Evolutionary conservation across 139 green algal species (phyloP), one percentile per base, ranked within the genome.

Genomic region (Coccomyxa sp.): DNA sequence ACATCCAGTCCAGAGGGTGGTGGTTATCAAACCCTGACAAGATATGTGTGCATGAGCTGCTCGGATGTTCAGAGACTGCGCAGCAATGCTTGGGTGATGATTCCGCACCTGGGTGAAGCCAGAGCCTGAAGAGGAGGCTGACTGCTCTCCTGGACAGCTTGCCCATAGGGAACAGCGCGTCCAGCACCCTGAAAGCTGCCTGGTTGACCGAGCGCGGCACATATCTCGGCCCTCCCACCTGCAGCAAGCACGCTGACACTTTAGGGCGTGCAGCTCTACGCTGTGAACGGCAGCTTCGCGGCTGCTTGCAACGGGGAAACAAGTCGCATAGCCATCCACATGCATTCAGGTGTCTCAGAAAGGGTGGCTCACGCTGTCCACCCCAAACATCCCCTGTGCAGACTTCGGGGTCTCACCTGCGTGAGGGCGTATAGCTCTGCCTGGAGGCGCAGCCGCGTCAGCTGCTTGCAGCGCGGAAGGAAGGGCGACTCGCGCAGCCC

Each of bases 371-470:
- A n/a, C n/a, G n/a, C n/a, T n/a, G n/a, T n/a, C n/a, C n/a, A n/a
- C n/a, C n/a, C n/a, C n/a, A n/a, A n/a, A n/a, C n/a, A n/a, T n/a
- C n/a, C n/a, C n/a, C n/a, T n/a, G n/a, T n/a, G n/a, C n/a, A n/a
- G n/a, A n/a, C n/a, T n/a, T n/a, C n/a, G n/a, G 44, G 84, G 16
- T 12, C 44, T 34, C 64, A 71, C 64, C 64, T 71, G 82, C 8
- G 90, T 92, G 18, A 96, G 87, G 39, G 82, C 78, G 85, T 94
- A 94, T 14, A 96, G 79, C 80, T 94, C 90, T 36, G 71, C 84
- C 83, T 93, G 84, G 39, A 92, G 79, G 12, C 86, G 74, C 27
- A 95, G 74, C 16, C 86, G 74, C 1, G 89, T 94, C 31, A 83
- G 86, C 0, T 74, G 82, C n/a, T 71, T 71, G 7, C 64, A 71